Percentiles rank a stretch among this genome's conserved stretches.
Conservation (phyloP, 768 basidiomycete genomes). For the Calocybe cyanea region DNA sequence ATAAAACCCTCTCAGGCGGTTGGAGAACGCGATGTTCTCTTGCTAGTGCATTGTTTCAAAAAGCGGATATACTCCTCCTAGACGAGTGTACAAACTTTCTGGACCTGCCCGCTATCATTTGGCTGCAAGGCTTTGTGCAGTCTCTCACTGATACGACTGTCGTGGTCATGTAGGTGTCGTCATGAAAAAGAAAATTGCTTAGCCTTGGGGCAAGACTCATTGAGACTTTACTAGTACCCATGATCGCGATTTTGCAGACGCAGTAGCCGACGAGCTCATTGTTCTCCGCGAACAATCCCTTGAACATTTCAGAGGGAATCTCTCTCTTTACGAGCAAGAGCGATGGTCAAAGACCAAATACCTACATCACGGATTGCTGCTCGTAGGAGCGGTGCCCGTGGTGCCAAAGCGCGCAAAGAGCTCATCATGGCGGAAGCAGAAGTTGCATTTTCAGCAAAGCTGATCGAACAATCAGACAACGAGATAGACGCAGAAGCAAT, state of each 20-base stretch:
- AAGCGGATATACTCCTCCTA: slow-evolving; percentile 53
- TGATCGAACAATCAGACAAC: slow-evolving; percentile 17
- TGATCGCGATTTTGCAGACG: slow-evolving; percentile 59
- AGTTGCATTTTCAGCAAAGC: slow-evolving; percentile 26
- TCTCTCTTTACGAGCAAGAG: slow-evolving; percentile 45
- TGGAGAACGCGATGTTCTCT: slow-evolving; percentile 62
- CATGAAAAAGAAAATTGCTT: too few relatives aligned
- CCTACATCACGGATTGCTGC: slow-evolving; percentile 44
- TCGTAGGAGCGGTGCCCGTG: slow-evolving; percentile 52
- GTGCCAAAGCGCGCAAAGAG: slow-evolving; percentile 52
- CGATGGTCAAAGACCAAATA: slow-evolving; percentile 42
- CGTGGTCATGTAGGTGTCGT: slow-evolving; percentile 41
- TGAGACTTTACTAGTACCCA: slow-evolving; percentile 38
- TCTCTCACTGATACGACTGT: slow-evolving; percentile 42
- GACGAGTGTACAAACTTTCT: slow-evolving; percentile 57
- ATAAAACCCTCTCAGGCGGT: slow-evolving; percentile 54
- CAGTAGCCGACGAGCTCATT: slow-evolving; percentile 57
- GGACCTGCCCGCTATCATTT: slow-evolving; percentile 50
- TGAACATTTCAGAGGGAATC: slow-evolving; percentile 54
- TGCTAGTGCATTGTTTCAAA: slow-evolving; percentile 54
- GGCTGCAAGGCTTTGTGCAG: slow-evolving; percentile 50
- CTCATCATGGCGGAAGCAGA: slow-evolving; percentile 42
- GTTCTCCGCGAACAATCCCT: slow-evolving; percentile 52
- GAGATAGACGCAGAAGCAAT: slow-evolving; percentile 20
- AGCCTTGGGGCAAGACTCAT: too few relatives aligned